Evolutionary conservation across 345 rosid species (phyloP).

Genomic region (Murraya paniculata): DNA sequence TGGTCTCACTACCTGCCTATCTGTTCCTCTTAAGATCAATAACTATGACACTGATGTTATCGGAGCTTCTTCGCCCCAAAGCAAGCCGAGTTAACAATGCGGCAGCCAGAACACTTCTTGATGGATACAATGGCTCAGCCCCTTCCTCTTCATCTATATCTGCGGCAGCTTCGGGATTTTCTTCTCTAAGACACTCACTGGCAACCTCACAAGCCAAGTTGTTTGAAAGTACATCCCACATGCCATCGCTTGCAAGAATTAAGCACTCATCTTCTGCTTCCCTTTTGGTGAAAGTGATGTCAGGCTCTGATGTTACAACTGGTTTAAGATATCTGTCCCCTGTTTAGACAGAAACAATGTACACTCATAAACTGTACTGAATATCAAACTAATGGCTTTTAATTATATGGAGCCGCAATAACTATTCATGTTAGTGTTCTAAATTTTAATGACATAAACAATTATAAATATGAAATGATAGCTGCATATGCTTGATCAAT

Average conservation of each 20-base stretch:
- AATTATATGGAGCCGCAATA: neutral
- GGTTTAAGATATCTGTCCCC: constrained; percentile 78
- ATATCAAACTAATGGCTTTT: neutral
- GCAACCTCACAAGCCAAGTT: constrained; percentile 69
- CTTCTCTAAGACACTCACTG: constrained; percentile 47
- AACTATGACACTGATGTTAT: constrained; percentile 77
- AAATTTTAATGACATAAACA: neutral
- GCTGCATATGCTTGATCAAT: neutral
- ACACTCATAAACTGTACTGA: neutral
- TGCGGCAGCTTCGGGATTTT: constrained; percentile 2
- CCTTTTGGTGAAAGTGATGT: constrained; percentile 47
- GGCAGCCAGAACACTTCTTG: constrained; percentile 59
- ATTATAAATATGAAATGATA: neutral
- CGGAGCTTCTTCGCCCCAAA: constrained; percentile 61
- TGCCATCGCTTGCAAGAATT: constrained; percentile 71
- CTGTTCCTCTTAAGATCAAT: constrained; percentile 51
- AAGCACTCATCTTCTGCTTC: constrained; percentile 64
- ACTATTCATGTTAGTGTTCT: neutral
- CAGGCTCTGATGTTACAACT: constrained; percentile 60
- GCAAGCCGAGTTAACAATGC: constrained; percentile 73
- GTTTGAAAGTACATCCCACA: constrained; percentile 73
- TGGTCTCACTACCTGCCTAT: neutral
- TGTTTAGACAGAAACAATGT: constrained; percentile 14
- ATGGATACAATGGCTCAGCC: constrained; percentile 32
- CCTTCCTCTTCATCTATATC: constrained; percentile 25